Percentiles rank a stretch among this genome's conserved stretches.
Conservation (phyloP, 495 filamentous ascomycete species). For the Penicillium desertorum region DNA sequence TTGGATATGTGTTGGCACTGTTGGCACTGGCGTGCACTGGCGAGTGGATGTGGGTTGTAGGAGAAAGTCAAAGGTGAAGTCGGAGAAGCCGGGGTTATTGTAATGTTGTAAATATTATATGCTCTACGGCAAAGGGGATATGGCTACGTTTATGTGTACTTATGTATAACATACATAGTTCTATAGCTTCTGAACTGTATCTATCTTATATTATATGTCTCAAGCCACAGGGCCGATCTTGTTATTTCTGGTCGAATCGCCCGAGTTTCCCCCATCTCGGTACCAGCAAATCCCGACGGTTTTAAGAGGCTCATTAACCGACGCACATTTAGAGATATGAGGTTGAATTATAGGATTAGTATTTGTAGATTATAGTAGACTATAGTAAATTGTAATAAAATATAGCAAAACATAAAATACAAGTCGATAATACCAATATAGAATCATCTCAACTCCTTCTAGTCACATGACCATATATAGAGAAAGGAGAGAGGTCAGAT, state of each 20-base stretch:
- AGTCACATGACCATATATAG: conserved; percentile 14
- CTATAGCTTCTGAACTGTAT: not conserved
- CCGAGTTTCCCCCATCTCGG: conserved; percentile 9
- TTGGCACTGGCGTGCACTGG: not conserved
- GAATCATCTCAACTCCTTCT: not conserved
- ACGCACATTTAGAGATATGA: not conserved
- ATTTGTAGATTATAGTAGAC: not conserved
- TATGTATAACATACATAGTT: not conserved
- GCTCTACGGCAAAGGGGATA: conserved; percentile 6
- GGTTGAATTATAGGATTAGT: not conserved
- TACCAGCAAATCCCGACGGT: conserved; percentile 9
- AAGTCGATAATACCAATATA: not conserved
- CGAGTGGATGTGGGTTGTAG: conserved; percentile 1
- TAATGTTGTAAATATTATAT: not conserved
- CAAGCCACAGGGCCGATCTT: not conserved
- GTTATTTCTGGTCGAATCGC: not conserved
- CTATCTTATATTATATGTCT: not conserved
- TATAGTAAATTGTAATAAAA: not conserved
- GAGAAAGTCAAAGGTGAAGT: conserved; percentile 1
- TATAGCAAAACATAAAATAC: not conserved
- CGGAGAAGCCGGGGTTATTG: conserved; percentile 1
- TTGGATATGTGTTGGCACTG: conserved; percentile 3
- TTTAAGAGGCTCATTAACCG: conserved; percentile 5
- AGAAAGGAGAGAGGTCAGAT: not conserved
- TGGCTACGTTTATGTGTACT: not conserved